phyloP scores from a whole-genome alignment of 371 early-diverging fungal genomes.

The Lichtheimia hyalospora region DNA sequence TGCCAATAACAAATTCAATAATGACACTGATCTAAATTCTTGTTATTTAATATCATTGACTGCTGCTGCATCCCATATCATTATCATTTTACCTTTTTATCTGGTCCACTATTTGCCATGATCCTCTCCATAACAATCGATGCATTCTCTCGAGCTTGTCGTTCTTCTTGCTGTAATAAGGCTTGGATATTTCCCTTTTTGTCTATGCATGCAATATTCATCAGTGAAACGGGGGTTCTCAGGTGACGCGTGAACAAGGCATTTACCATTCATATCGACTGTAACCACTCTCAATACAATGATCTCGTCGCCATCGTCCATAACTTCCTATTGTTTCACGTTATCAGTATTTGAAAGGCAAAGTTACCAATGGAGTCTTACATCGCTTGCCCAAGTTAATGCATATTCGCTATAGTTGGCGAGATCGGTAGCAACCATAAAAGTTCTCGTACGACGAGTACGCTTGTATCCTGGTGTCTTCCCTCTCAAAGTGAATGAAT shows the following conservation, averaged over 20 bases:
- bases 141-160: constrained; percentile 50
- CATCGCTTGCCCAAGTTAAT: constrained; percentile 56
- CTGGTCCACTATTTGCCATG: constrained; percentile 26
- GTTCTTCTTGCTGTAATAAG: constrained; percentile 42
- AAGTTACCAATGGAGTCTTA: constrained; percentile 8
- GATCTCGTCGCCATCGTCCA: constrained; percentile 65
- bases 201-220: constrained; percentile 24
- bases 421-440: constrained; percentile 61
- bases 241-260: neutral
- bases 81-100: constrained; percentile 25
- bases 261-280: constrained; percentile 41
- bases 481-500: constrained; percentile 57
- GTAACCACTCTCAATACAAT: constrained; percentile 51
- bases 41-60: too few species aligned
- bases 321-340: constrained; percentile 37
- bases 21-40: constrained; percentile 55
- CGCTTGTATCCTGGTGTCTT: constrained; percentile 52
- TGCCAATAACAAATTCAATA: constrained; percentile 62
- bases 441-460: constrained; percentile 50
- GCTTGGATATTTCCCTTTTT: constrained; percentile 43
- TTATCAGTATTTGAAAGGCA: too few species aligned
- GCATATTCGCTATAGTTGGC: constrained; percentile 64
- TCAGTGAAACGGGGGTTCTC: too few species aligned
- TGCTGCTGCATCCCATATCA: neutral
- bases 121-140: constrained; percentile 52